A percentile compares a stretch with the other conserved stretches of the same genome.
Evolutionary conservation across 1,139 yeast genomes (phyloP).

Genomic region (Protomyces gravidus): DNA sequence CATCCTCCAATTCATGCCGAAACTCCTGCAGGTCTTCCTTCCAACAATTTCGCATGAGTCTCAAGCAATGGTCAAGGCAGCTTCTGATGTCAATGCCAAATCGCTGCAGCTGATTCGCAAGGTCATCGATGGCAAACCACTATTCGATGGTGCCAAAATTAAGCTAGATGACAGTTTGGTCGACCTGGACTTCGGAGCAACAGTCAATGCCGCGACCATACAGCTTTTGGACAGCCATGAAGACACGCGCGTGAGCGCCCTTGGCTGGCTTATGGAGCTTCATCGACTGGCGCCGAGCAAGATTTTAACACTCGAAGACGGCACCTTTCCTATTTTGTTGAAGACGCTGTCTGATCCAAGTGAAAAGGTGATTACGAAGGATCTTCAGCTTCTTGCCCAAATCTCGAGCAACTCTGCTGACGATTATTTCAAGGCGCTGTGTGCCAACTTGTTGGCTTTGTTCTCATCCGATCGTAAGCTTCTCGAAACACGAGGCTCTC

Average conservation of each 20-base stretch:
- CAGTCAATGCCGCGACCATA: conserved; percentile 57
- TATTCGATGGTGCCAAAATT: conserved; percentile 26
- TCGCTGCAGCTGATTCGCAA: conserved; percentile 16
- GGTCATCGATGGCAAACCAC: conserved; percentile 35
- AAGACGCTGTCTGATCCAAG: conserved; percentile 83
- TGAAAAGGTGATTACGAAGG: conserved; percentile 74
- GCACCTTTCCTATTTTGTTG: conserved; percentile 70
- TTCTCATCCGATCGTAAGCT: conserved; percentile 64
- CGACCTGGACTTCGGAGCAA: conserved; percentile 52
- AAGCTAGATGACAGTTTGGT: conserved; percentile 7
- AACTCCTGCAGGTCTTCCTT: conserved; percentile 54
- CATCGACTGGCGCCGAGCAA: conserved; percentile 55
- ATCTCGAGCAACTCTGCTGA: conserved; percentile 75
- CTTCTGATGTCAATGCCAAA: conserved; percentile 25
- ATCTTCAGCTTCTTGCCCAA: conserved; percentile 69
- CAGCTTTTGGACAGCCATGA: conserved; percentile 69
- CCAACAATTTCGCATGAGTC: conserved; percentile 52
- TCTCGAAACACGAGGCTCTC: conserved; percentile 70
- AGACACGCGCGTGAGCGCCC: conserved; percentile 73
- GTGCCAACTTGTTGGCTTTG: conserved; percentile 63
- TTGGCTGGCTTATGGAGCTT: conserved; percentile 86
- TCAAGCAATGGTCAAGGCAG: conserved; percentile 23
- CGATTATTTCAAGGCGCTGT: conserved; percentile 69
- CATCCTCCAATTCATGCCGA: conserved; percentile 61
- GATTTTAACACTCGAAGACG: conserved; percentile 55